phyloP scores from a whole-genome alignment of 257 asterid species.

The Fraxinus pennsylvanica region DNA sequence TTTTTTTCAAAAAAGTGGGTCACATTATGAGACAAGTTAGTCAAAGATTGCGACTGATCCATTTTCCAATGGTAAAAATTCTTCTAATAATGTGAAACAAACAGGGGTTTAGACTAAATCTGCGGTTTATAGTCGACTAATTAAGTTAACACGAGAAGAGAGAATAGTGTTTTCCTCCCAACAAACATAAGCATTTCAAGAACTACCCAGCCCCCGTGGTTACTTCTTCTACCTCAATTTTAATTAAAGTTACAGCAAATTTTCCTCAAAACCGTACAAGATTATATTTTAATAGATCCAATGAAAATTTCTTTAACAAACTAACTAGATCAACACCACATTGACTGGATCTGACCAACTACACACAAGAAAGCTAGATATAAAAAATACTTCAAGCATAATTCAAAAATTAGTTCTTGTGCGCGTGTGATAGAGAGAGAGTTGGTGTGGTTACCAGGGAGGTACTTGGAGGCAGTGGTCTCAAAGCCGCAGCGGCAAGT shows the following conservation, averaged over 20 bases:
- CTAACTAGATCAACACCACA: slow-evolving; percentile 6
- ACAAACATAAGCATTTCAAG: no score
- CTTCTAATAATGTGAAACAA: no score
- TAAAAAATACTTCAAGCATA: not conserved
- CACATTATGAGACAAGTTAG: no score
- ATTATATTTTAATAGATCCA: not conserved
- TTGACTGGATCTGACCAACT: slow-evolving; percentile 13
- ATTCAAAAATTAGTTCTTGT: not conserved
- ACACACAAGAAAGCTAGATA: slow-evolving; percentile 2
- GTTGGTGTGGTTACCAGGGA: slow-evolving; percentile 37
- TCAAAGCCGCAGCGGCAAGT: slow-evolving; percentile 55
- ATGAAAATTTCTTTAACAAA: not conserved
- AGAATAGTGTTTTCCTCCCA: no score
- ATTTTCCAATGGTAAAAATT: no score
- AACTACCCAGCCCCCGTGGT: not conserved
- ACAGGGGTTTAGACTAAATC: no score
- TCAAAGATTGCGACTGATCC: no score
- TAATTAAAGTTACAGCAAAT: not conserved
- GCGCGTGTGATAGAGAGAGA: not conserved
- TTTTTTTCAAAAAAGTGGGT: no score
- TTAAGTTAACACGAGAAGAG: no score
- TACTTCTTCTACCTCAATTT: not conserved
- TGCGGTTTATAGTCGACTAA: no score
- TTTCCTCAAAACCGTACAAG: not conserved
- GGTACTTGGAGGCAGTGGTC: slow-evolving; percentile 43